Percentiles rank a stretch among this genome's conserved stretches.
Evolutionary conservation across 176 grass and related monocot species (phyloP).

Genomic region (Eleusine coracana): DNA sequence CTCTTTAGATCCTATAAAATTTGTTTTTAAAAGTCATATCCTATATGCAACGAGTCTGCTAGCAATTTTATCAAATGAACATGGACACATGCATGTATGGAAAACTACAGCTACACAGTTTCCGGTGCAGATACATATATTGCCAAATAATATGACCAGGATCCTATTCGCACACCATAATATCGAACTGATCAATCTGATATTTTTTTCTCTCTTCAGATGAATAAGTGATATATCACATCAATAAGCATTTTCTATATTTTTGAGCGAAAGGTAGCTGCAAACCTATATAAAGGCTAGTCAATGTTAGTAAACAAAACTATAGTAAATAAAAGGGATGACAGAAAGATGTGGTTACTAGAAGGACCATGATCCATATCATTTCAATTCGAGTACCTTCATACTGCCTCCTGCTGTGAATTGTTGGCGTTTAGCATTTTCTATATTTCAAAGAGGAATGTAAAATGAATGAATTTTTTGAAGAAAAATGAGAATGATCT

Average conservation of each 20-base stretch:
- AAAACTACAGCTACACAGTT: not conserved
- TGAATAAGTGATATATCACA: not conserved
- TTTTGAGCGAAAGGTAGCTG: not conserved
- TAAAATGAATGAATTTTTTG: not conserved
- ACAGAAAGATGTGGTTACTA: not conserved
- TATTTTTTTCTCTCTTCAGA: not conserved
- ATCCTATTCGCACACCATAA: not conserved
- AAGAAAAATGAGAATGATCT: not conserved
- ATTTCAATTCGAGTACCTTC: not conserved
- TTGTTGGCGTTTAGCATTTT: no score
- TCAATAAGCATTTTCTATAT: not conserved
- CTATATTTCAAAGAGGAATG: not conserved
- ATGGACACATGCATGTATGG: conserved; percentile 15
- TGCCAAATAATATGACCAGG: not conserved
- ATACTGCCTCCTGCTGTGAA: not conserved
- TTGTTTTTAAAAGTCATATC: conserved; percentile 27
- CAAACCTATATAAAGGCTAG: not conserved
- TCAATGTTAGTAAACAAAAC: not conserved
- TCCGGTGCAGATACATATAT: not conserved
- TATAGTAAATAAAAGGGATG: not conserved
- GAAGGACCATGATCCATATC: not conserved
- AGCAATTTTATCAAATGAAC: conserved; percentile 32
- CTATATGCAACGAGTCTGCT: not conserved
- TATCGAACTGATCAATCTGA: not conserved
- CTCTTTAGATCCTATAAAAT: conserved; percentile 2